These are phyloP conservation scores for Elsinoe australis DNA, from an alignment of 2,329 filamentous ascomycete genomes.

Conservation along the genomic window DNA sequence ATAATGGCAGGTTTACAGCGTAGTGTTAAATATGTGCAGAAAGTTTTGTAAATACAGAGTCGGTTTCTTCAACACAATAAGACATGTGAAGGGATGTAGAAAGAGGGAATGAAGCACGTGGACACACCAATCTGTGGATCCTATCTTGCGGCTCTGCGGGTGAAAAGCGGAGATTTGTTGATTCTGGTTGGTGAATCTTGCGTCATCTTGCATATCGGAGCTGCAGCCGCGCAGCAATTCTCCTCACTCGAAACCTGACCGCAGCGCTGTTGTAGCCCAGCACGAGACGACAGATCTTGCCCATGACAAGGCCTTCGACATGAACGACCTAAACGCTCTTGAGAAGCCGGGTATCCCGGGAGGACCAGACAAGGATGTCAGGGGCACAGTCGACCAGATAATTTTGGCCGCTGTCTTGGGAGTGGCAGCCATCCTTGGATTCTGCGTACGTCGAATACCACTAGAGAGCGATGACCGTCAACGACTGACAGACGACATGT, in stretches of 20 bases:
- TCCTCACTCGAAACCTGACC: slow-evolving; percentile 13
- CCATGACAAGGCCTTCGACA: not conserved
- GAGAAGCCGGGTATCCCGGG: slow-evolving; percentile 28
- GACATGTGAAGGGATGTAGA: too few relatives aligned
- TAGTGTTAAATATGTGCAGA: too few relatives aligned
- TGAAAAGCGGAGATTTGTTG: slow-evolving; percentile 33
- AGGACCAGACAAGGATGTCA: slow-evolving; percentile 27
- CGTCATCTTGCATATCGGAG: slow-evolving; percentile 13
- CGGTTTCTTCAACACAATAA: not conserved
- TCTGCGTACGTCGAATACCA: slow-evolving; percentile 53
- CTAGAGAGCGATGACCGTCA: too few relatives aligned
- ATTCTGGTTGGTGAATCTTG: slow-evolving; percentile 28
- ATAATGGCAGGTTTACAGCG: too few relatives aligned
- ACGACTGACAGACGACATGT: slow-evolving; percentile 16
- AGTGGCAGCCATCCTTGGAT: slow-evolving; percentile 61
- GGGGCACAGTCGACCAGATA: slow-evolving; percentile 54
- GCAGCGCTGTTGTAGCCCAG: not conserved
- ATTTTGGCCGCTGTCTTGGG: slow-evolving; percentile 65
- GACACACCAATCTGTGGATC: not conserved
- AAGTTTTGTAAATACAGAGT: too few relatives aligned
- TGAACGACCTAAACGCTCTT: too few relatives aligned
- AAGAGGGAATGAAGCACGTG: too few relatives aligned
- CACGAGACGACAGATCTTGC: not conserved
- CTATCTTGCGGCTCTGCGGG: slow-evolving; percentile 17
- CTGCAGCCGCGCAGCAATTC: slow-evolving; percentile 7